Evolutionary conservation across 2,329 filamentous ascomycete species (phyloP), one percentile per base, ranked within the genome.

Genomic region (Triangularia setosa): DNA sequence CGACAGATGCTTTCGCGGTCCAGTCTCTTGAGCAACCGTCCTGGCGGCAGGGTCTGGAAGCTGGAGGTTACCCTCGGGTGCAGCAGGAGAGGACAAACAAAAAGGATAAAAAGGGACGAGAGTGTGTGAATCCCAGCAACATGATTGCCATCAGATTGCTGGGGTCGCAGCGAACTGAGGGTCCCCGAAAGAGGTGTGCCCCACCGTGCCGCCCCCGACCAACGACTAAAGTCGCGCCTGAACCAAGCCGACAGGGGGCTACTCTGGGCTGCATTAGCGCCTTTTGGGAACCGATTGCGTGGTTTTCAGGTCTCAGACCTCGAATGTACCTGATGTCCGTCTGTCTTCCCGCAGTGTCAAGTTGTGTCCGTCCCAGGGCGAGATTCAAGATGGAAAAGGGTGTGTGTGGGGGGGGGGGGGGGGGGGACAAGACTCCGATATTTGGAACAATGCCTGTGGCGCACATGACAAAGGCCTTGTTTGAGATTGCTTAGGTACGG

Each of bases 241-340:
- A 55, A 23, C 44, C 59, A 61, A 61, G 30, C 30, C 16, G 57
- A 59, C 57, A 21, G 28, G 23, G 57, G 57, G 21, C 23, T 44
- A 2, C 30, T 35, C 30, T 59, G 52, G 60, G 40, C 58, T 64
- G 58, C 57, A 55, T 65, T 68, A 68, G 65, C 60, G 65, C 53
- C 21, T 27, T 61, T 64, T 44, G 56, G 60, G 57, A 67, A 64
- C 64, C 62, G 67, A 64, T 67, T 63, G 63, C 55, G 65, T 64
- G 65, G 60, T 64, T 55, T 60, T 33, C 21, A 52, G 30, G 57
- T 44, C 18, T 44, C 23, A 14, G 28, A 21, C 40, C 40, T 48
- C 8, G 18, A 21, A 14, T 23, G 40, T 48, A 21, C 40, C 40
- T 48, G 40, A 48, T 48, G 40, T 21, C 2, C 8, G 11, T 18